Conservation (phyloP, 2,329 filamentous ascomycete species). For the Thyridium curvatum region DNA sequence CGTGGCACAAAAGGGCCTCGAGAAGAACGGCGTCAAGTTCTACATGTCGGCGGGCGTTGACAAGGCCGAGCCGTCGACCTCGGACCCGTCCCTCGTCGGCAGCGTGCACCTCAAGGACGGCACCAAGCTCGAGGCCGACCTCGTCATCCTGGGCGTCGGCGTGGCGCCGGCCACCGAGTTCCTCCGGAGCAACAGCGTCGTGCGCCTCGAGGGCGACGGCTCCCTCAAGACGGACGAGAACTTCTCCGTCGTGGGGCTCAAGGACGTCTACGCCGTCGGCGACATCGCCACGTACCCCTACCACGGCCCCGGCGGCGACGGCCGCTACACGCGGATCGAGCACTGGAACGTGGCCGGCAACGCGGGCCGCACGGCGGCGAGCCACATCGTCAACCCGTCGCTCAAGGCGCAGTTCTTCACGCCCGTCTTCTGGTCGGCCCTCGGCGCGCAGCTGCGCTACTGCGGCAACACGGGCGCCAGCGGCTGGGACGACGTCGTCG, state of each 20-base stretch:
- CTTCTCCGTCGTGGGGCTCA: constrained; percentile 68
- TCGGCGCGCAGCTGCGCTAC: constrained; percentile 85
- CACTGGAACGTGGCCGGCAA: constrained; percentile 99
- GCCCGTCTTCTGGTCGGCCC: constrained; percentile 93
- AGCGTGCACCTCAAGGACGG: constrained; percentile 80
- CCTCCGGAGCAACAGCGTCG: constrained; percentile 62
- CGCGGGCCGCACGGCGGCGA: constrained; percentile 72
- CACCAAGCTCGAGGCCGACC: constrained; percentile 74
- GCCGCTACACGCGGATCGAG: constrained; percentile 74
- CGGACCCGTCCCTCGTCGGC: constrained; percentile 67
- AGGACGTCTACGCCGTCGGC: constrained; percentile 86
- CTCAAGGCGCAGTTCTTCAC: constrained; percentile 67
- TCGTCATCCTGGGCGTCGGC: constrained; percentile 88
- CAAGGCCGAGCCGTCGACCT: constrained; percentile 67
- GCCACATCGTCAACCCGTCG: constrained; percentile 64
- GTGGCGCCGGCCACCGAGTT: constrained; percentile 82
- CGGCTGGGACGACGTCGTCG: constrained; percentile 80
- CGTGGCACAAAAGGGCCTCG: constrained; percentile 71
- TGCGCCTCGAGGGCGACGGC: constrained; percentile 76
- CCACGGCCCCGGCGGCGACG: constrained; percentile 77
- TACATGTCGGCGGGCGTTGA: constrained; percentile 75
- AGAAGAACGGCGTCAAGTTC: constrained; percentile 87
- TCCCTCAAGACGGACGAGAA: constrained; percentile 75
- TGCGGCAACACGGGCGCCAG: constrained; percentile 72
- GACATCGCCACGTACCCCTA: constrained; percentile 97